These are phyloP conservation scores for Sugiyamaella lignohabitans DNA, from an alignment of 805 yeast genomes.

Conservation along the genomic window DNA sequence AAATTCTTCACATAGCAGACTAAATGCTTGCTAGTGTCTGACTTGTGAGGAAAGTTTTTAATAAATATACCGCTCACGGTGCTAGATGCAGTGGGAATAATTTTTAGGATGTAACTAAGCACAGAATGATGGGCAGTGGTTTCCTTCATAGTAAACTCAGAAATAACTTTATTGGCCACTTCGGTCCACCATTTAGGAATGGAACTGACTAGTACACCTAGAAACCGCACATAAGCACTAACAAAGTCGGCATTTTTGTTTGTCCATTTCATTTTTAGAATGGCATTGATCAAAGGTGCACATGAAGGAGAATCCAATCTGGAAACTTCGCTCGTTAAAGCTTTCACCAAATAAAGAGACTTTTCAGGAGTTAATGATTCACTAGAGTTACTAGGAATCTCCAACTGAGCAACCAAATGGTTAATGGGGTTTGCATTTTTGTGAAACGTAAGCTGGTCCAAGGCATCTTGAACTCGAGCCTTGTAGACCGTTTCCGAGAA, in stretches of 20 bases:
- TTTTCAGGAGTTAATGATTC: constrained; percentile 51
- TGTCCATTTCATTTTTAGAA: constrained; percentile 63
- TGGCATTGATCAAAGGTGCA: constrained; percentile 48
- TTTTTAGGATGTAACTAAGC: constrained; percentile 54
- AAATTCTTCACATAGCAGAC: constrained; percentile 63
- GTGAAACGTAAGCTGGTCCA: constrained; percentile 57
- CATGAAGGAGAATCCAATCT: constrained; percentile 54
- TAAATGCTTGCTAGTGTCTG: constrained; percentile 47
- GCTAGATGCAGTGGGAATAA: constrained; percentile 76
- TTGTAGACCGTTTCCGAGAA: constrained; percentile 1
- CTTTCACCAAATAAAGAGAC: constrained; percentile 48
- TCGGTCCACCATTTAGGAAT: constrained; percentile 87
- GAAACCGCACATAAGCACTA: constrained; percentile 59
- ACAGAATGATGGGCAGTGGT: constrained; percentile 55
- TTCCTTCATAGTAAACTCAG: constrained; percentile 46
- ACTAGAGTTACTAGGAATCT: constrained; percentile 43
- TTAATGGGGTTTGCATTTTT: constrained; percentile 52
- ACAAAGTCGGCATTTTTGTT: constrained; percentile 39
- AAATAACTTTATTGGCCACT: constrained; percentile 61
- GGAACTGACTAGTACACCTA: constrained; percentile 72
- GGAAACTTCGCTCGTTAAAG: constrained; percentile 58
- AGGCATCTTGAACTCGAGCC: constrained; percentile 55
- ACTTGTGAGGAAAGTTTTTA: constrained; percentile 72
- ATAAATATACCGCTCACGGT: constrained; percentile 53
- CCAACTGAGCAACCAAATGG: constrained; percentile 52